Conservation (phyloP, 108 stramenopile species). For the Nitzschia sp. region DNA sequence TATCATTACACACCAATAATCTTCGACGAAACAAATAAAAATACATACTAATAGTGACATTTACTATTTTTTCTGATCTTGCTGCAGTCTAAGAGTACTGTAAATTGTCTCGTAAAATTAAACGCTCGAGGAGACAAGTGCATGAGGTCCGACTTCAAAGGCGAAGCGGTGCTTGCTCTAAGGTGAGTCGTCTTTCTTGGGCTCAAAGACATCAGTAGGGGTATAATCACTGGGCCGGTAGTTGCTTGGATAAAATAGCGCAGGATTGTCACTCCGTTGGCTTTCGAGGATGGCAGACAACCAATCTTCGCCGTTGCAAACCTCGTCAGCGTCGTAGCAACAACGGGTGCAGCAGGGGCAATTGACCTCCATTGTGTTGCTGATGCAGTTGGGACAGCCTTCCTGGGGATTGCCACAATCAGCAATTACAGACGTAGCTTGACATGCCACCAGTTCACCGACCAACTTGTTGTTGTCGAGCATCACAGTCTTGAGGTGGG, state of each 20-base stretch:
- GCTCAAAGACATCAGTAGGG: neutral
- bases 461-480: slow-evolving; percentile 58
- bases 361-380: slow-evolving; percentile 9
- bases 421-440: slow-evolving; percentile 11
- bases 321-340: slow-evolving; percentile 22
- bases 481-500: slow-evolving; percentile 56
- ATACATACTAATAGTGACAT: slow-evolving; percentile 1
- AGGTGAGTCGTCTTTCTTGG: neutral
- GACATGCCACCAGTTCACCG: slow-evolving; percentile 22
- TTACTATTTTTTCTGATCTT: no score
- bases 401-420: slow-evolving; percentile 21
- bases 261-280: neutral
- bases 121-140: no score
- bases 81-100: no score
- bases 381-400: slow-evolving; percentile 12
- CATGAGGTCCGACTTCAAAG: no score
- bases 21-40: neutral
- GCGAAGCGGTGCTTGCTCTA: neutral
- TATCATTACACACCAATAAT: slow-evolving; percentile 6
- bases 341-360: slow-evolving; percentile 35
- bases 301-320: slow-evolving; percentile 31
- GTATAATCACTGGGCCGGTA: slow-evolving; percentile 11
- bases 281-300: neutral
- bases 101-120: no score
- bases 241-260: slow-evolving; percentile 1